Evolutionary conservation across 306 rosid genomes (phyloP), one percentile per base, ranked within the genome.

Genomic region (Medicago arabica): DNA sequence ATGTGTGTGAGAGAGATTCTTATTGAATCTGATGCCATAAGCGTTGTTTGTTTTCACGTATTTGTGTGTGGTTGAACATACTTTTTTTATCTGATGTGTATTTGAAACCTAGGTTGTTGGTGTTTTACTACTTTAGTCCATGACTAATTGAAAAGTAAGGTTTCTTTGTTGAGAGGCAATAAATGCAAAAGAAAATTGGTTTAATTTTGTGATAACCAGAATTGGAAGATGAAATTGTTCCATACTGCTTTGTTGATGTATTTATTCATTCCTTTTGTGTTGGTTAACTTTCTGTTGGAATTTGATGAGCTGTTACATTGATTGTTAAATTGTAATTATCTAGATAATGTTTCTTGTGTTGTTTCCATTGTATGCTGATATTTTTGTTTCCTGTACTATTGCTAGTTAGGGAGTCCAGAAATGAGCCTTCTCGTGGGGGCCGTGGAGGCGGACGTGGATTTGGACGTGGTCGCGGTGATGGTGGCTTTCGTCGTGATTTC

Each of bases 371-470:
- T 23, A 5, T 14, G 14, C 31, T 75, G 5, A 19, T 46, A 6
- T 60, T 47, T 0, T 28, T 15, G 4, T 75, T 1, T 39, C 15
- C 5, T 79, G 17, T 54, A 6, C 25, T 34, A 5, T 6, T 74
- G 25, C 61, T 71, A 95, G 97, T 90, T 82, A 90, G 97, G 75
- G 99, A 95, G 76, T 76, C 91, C 23, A 90, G 64, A 83, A 89
- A 41, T 77, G 97, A 95, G 55, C 21, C 83, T 21, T 75, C 85
- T 12, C 90, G 86, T 1, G 93, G 92, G 1, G 90, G 92, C 6
- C 90, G 94, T 21, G 97, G 96, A 31, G 84, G 31, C 3, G 61
- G 34, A 9, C 61, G 61, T 1, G 61, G 61, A 19, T 19, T 3
- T 67, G 93, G 96, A 43, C 83, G 59, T 18, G 89, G 84, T 19